Evolutionary conservation across 1,139 yeast genomes (phyloP), one percentile per base, ranked within the genome.

Genomic region (Hanseniaspora uvarum): DNA sequence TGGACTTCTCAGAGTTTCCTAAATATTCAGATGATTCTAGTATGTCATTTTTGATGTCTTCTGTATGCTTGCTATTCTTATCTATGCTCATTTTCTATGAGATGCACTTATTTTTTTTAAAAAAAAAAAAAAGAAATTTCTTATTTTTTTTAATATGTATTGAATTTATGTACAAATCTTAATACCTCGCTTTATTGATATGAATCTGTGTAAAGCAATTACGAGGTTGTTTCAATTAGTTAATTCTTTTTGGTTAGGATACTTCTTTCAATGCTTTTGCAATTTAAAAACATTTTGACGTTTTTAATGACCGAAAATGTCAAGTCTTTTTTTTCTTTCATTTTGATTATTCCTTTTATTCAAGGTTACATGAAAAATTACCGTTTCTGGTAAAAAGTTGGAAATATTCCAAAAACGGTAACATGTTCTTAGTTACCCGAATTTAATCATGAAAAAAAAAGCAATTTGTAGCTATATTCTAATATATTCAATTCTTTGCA

Each of bases 1-100:
- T 50, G 6, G 69, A 65, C 52, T 63, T 79, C 63, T 84, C 94
- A 66, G 83, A 92, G 44, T 86, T 79, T 2, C 78, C 85, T n/a
- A 84, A 68, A 63, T 72, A 83, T 18, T 81, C 80, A 46, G 72
- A 70, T 0, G 88, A 79, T 51, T 74, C 77, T 54, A 71, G 69
- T 2, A 85, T 86, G 39, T 82, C 84, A 38, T 68, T 55, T 46
- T 60, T 80, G 37, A 81, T 62, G 18, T 70, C 60, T n/a, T 56
- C 55, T 37, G 78, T 12, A n/a, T 44, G 8, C 6, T 16, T 40
- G n/a, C 18, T 28, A 21, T 33, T 40, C 12, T 24, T 45, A 34
- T 45, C 21, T 14, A 10, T 33, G 21, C 24, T 14, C 24, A 45
- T 24, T 33, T 33, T 8, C 3, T 14, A 19, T 44, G 7, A 14